phyloP scores from a whole-genome alignment of 2,329 filamentous ascomycete species.

The Colletotrichum incanum region DNA sequence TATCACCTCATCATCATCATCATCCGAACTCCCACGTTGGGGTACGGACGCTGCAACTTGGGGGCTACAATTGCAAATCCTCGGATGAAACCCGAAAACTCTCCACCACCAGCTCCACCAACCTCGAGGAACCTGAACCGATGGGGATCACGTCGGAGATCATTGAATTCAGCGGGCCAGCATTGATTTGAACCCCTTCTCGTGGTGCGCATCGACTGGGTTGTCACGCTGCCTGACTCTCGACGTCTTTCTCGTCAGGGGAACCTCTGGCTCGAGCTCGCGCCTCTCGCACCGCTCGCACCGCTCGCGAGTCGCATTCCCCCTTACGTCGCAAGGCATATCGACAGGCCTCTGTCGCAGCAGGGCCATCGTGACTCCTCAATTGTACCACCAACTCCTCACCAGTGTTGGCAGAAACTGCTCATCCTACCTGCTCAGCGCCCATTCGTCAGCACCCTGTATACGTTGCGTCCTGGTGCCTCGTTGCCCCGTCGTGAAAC shows the following conservation, averaged over 20 bases:
- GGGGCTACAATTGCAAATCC: slow-evolving; percentile 30
- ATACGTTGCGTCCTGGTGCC: slow-evolving; percentile 11
- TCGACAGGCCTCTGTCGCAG: slow-evolving; percentile 37
- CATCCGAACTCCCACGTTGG: slow-evolving; percentile 20
- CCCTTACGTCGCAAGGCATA: slow-evolving; percentile 20
- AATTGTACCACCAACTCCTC: slow-evolving; percentile 26
- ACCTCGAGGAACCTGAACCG: slow-evolving; percentile 25
- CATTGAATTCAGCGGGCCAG: slow-evolving; percentile 6
- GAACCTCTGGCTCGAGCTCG: slow-evolving; percentile 20
- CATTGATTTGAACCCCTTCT: slow-evolving; percentile 8
- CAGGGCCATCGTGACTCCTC: slow-evolving; percentile 23
- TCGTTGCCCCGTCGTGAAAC: slow-evolving; percentile 31
- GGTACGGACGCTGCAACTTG: slow-evolving; percentile 12
- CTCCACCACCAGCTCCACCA: slow-evolving; percentile 16
- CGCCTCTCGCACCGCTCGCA: neutral
- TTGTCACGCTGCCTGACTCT: slow-evolving; percentile 9
- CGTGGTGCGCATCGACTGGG: neutral
- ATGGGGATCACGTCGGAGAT: slow-evolving; percentile 34
- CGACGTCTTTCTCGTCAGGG: slow-evolving; percentile 12
- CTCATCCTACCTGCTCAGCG: slow-evolving; percentile 1
- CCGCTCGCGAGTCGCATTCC: neutral
- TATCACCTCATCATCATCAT: no score
- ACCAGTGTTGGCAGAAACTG: slow-evolving; percentile 26
- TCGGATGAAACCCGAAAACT: slow-evolving; percentile 36
- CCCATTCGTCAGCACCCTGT: neutral